These are phyloP conservation scores for Calycina herbarum DNA, from an alignment of 2,329 filamentous ascomycete species.

Conservation along the genomic window DNA sequence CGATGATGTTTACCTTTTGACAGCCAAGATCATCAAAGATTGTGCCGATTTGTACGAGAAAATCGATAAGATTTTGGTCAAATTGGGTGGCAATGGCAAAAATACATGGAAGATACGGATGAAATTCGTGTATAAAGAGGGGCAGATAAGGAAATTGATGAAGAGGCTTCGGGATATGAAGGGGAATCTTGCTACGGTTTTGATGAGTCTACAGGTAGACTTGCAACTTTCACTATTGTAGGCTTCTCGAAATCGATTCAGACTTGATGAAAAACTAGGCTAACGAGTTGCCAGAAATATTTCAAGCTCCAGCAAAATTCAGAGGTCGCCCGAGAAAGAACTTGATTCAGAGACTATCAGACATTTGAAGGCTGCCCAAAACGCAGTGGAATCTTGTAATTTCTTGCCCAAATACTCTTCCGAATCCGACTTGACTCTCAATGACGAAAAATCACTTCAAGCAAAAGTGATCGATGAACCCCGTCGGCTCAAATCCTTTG, in stretches of 20 bases:
- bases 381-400: constrained; percentile 13
- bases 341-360: constrained; percentile 23
- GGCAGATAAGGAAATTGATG: constrained; percentile 26
- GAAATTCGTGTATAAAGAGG: constrained; percentile 30
- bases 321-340: constrained; percentile 13
- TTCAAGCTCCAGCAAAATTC: constrained; percentile 22
- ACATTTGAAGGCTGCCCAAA: constrained; percentile 18
- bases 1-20: constrained; percentile 30
- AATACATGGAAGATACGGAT: constrained; percentile 22
- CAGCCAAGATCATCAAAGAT: constrained; percentile 30
- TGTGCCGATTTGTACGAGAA: constrained; percentile 28
- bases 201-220: constrained; percentile 31
- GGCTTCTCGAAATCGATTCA: constrained; percentile 7
- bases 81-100: constrained; percentile 25
- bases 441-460: not conserved
- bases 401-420: not conserved
- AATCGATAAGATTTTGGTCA: constrained; percentile 26
- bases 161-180: constrained; percentile 28
- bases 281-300: constrained; percentile 18
- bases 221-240: constrained; percentile 30
- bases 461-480: not conserved
- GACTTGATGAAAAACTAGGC: not conserved
- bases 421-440: not conserved
- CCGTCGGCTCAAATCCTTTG: not conserved
- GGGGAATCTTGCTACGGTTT: constrained; percentile 26